Percentiles rank a stretch among this genome's conserved stretches.
These are phyloP conservation scores for Herpotrichia juniperi DNA, from an alignment of 2,329 filamentous ascomycete genomes.

Conservation along the genomic window DNA sequence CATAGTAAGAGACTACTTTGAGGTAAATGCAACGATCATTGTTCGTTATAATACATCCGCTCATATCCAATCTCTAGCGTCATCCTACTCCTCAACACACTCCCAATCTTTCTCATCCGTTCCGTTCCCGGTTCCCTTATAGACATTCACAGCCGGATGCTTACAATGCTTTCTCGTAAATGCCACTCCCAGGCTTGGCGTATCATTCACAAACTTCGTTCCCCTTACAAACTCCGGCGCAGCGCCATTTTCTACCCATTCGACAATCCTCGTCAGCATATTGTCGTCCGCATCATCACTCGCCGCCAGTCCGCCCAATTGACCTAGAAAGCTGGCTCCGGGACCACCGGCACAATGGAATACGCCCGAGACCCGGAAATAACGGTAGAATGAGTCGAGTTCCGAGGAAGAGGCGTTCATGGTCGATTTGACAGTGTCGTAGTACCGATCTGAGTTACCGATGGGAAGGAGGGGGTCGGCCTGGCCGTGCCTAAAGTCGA, in stretches of 20 bases:
- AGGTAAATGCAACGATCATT: no score
- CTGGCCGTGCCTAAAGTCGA: constrained; percentile 24
- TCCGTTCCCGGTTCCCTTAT: constrained; percentile 19
- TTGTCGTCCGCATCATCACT: constrained; percentile 40
- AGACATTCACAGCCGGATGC: constrained; percentile 23
- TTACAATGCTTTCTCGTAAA: constrained; percentile 29
- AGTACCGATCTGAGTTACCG: constrained; percentile 13
- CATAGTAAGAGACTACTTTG: no score
- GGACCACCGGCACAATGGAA: constrained; percentile 21
- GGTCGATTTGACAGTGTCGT: constrained; percentile 9
- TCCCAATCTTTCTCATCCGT: constrained; percentile 19
- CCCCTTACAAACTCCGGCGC: constrained; percentile 24
- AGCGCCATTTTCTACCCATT: constrained; percentile 26
- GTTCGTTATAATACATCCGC: no score
- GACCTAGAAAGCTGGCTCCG: constrained; percentile 15
- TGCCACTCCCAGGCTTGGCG: constrained; percentile 7
- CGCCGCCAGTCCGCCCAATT: background rate
- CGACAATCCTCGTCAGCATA: constrained; percentile 28
- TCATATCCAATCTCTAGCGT: no score
- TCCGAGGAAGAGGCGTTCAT: constrained; percentile 8
- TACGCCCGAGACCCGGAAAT: constrained; percentile 21
- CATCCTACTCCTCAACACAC: constrained; percentile 4
- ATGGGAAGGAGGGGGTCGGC: constrained; percentile 14
- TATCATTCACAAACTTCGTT: constrained; percentile 19
- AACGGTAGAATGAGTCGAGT: constrained; percentile 24